A percentile compares a stretch with the other conserved stretches of the same genome.
Conservation (phyloP, 805 yeast species). For the Candida corydali region DNA sequence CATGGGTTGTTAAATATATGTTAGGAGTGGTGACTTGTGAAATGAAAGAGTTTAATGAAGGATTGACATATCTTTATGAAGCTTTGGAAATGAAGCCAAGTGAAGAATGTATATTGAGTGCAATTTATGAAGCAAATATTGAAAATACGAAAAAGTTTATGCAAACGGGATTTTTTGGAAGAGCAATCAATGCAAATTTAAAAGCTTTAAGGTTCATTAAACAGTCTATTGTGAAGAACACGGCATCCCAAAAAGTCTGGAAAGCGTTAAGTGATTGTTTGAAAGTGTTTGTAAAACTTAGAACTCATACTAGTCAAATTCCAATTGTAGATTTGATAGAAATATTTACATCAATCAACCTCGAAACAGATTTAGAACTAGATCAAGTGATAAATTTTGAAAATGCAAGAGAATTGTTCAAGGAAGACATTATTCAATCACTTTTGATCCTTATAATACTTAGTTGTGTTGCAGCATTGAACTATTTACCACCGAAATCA, state of each 20-base stretch:
- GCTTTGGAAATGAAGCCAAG: constrained; percentile 42
- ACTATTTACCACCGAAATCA: constrained; percentile 27
- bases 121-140: constrained; percentile 55
- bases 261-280: constrained; percentile 56
- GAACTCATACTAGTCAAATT: constrained; percentile 45
- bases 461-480: constrained; percentile 43
- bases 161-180: constrained; percentile 59
- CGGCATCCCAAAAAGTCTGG: constrained; percentile 59
- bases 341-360: constrained; percentile 15
- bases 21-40: constrained; percentile 62
- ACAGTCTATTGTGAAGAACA: constrained; percentile 32
- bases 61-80: constrained; percentile 44
- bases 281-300: constrained; percentile 49
- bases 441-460: constrained; percentile 40
- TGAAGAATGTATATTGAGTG: constrained; percentile 45
- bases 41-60: constrained; percentile 61
- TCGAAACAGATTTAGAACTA: constrained; percentile 7
- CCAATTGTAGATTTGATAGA: constrained; percentile 35
- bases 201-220: constrained; percentile 43
- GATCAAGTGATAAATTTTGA: constrained; percentile 12
- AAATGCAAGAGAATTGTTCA: constrained; percentile 16
- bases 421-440: constrained; percentile 21
- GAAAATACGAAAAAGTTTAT: constrained; percentile 51
- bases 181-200: constrained; percentile 50
- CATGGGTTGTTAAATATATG: constrained; percentile 63